A percentile compares a stretch with the other conserved stretches of the same genome.
Conservation (phyloP, 495 filamentous ascomycete genomes). For the Venustampulla echinocandica region DNA sequence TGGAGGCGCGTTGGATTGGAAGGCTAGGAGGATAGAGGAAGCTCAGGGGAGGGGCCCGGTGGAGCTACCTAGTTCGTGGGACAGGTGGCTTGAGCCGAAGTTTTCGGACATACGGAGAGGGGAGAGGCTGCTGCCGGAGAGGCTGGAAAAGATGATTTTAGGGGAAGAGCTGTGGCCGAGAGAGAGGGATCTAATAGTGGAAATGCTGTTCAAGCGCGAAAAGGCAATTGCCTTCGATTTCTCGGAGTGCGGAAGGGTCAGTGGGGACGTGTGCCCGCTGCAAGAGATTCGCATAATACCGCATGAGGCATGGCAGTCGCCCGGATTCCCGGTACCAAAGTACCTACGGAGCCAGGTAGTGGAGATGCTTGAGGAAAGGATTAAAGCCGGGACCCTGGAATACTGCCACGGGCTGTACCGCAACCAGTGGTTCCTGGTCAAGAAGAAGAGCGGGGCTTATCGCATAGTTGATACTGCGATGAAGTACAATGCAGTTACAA, state of each 20-base stretch:
- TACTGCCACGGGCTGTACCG: background rate
- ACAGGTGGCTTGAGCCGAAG: background rate
- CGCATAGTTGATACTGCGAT: background rate
- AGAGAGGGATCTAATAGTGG: background rate
- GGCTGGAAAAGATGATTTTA: background rate
- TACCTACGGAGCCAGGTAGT: background rate
- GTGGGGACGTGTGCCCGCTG: background rate
- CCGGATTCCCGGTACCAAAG: background rate
- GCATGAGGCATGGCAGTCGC: background rate
- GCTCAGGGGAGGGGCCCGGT: background rate
- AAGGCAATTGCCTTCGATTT: background rate
- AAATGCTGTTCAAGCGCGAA: background rate
- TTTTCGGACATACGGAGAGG: background rate
- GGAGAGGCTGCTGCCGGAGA: background rate
- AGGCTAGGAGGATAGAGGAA: background rate
- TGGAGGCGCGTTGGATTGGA: background rate
- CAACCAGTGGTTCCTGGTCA: slow-evolving; percentile 1
- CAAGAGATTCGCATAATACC: background rate
- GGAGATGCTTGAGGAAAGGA: background rate
- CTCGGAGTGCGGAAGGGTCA: background rate
- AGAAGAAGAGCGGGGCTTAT: background rate
- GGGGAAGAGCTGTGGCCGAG: background rate
- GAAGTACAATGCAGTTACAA: background rate
- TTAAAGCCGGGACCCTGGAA: background rate
- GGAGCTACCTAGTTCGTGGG: background rate